Percentiles rank a stretch among this genome's conserved stretches.
Conservation (phyloP, 805 yeast species). For the Metschnikowia lunata region DNA sequence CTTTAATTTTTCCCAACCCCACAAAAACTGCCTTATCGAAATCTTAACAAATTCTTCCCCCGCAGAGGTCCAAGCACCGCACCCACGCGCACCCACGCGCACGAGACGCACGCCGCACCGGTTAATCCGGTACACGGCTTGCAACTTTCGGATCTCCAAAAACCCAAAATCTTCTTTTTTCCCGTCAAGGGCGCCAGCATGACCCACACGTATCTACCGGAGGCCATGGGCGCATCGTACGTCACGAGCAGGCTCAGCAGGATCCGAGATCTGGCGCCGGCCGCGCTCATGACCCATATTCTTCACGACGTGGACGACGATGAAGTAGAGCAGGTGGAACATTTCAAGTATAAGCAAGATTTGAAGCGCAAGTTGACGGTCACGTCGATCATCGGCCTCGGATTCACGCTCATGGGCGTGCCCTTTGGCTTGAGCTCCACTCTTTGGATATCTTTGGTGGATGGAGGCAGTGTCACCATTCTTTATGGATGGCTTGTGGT, state of each 20-base stretch:
- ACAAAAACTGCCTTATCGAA: too few species aligned
- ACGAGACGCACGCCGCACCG: neutral
- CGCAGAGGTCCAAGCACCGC: neutral
- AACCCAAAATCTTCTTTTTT: neutral
- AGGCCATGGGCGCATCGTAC: slow-evolving; percentile 7
- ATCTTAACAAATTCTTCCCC: too few species aligned
- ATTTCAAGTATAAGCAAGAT: slow-evolving; percentile 70
- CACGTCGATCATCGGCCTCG: slow-evolving; percentile 68
- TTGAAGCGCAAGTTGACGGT: slow-evolving; percentile 64
- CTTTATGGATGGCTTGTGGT: slow-evolving; percentile 71
- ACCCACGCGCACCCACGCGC: neutral
- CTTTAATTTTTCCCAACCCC: too few species aligned
- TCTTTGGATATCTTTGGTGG: slow-evolving; percentile 62
- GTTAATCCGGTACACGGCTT: neutral
- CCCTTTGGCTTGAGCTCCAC: slow-evolving; percentile 76
- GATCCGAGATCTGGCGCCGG: slow-evolving; percentile 18
- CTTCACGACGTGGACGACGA: slow-evolving; percentile 35
- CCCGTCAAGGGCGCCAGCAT: neutral
- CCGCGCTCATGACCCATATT: slow-evolving; percentile 13
- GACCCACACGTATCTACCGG: slow-evolving; percentile 7
- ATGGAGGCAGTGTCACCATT: slow-evolving; percentile 75
- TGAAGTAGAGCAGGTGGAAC: slow-evolving; percentile 56
- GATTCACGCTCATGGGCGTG: slow-evolving; percentile 78
- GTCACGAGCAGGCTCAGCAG: slow-evolving; percentile 10
- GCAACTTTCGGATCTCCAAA: neutral